Percentiles rank a stretch among this genome's conserved stretches.
Evolutionary conservation across 352 stramenopile genomes (phyloP).

Genomic region (Halophytophthora batemanensis): DNA sequence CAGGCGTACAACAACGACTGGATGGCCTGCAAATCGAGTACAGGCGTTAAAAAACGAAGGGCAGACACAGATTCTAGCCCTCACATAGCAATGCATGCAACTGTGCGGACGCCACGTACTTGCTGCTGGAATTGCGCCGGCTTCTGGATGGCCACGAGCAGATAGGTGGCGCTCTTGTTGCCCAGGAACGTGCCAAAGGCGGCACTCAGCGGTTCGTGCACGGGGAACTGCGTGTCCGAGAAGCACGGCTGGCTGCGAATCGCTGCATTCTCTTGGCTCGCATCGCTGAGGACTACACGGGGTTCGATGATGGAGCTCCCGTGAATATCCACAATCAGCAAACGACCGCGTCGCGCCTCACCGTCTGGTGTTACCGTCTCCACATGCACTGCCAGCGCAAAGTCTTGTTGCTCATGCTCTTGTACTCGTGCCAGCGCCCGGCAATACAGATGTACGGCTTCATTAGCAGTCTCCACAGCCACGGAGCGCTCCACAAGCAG

Average conservation of each 20-base stretch:
- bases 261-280: constrained; percentile 8
- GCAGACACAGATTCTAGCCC: not conserved
- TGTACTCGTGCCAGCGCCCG: constrained; percentile 18
- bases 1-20: constrained; percentile 76
- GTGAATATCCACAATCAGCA: constrained; percentile 50
- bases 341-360: constrained; percentile 26
- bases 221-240: constrained; percentile 56
- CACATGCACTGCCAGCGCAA: constrained; percentile 42
- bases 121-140: constrained; percentile 59
- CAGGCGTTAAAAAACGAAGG: not conserved
- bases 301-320: constrained; percentile 51
- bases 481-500: constrained; percentile 25
- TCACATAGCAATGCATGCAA: too few relatives aligned
- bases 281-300: not conserved
- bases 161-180: constrained; percentile 40
- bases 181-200: constrained; percentile 49
- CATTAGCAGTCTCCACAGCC: constrained; percentile 24
- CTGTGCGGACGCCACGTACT: constrained; percentile 20
- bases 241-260: constrained; percentile 23
- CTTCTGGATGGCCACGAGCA: constrained; percentile 63
- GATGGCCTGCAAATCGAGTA: constrained; percentile 44
- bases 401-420: constrained; percentile 22
- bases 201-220: constrained; percentile 37
- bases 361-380: constrained; percentile 31
- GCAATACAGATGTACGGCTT: constrained; percentile 34